These are phyloP conservation scores for Cryptococcus jaspeensis DNA, from an alignment of 1,284 basidiomycete species.

Conservation along the genomic window DNA sequence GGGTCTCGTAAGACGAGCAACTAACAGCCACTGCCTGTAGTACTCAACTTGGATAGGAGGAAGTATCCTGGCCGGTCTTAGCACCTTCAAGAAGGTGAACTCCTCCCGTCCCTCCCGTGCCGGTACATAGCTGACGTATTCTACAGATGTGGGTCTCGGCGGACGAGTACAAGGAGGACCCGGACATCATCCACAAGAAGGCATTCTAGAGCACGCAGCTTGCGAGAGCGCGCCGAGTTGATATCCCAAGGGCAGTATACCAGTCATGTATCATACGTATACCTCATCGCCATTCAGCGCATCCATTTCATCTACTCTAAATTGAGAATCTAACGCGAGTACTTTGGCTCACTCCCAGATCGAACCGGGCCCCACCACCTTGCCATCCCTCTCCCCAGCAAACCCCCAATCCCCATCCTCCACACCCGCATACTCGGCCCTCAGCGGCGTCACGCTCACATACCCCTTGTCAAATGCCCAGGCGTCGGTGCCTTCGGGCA, in stretches of 20 bases:
- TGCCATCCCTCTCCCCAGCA: constrained; percentile 18
- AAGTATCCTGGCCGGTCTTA: constrained; percentile 89
- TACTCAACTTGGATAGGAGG: constrained; percentile 99
- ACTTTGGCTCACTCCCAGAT: not conserved
- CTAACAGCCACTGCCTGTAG: constrained; percentile 21
- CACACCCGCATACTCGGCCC: constrained; percentile 34
- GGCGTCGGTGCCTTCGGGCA: constrained; percentile 75
- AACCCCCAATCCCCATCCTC: constrained; percentile 22
- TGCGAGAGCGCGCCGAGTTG: not conserved
- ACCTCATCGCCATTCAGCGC: not conserved
- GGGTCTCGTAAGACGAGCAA: not conserved
- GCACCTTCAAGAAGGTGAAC: constrained; percentile 92
- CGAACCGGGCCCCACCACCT: not conserved
- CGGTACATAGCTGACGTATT: constrained; percentile 5
- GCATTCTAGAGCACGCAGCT: constrained; percentile 34
- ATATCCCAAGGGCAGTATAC: not conserved
- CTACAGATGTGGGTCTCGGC: constrained; percentile 96
- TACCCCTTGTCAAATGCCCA: constrained; percentile 53
- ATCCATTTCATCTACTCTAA: not conserved
- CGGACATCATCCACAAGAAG: constrained; percentile 82
- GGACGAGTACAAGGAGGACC: constrained; percentile 99
- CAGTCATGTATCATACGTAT: constrained; percentile 1
- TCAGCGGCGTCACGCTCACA: constrained; percentile 38
- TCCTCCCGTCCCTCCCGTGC: constrained; percentile 5
- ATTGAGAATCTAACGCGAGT: not conserved